Evolutionary conservation across 2,329 filamentous ascomycete species (phyloP), one percentile per base, ranked within the genome.

Genomic region (Neocucurbitaria cava): DNA sequence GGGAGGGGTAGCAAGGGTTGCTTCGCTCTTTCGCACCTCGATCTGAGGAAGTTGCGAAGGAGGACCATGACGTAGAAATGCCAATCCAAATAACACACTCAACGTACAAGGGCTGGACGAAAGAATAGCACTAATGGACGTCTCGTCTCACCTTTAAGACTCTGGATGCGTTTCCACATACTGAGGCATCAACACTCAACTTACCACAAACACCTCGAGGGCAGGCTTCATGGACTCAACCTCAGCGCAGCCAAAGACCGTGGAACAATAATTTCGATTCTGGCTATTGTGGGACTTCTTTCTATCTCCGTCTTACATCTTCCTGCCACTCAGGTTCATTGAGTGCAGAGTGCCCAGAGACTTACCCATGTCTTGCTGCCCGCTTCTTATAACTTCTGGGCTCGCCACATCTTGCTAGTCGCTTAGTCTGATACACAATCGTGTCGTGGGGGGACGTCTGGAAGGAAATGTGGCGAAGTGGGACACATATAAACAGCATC

Each of bases 31-130:
- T 47, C 64, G 56, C 45, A 23, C 10, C 7, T 21, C 5, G 10
- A 41, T 15, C 9, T 28, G 42, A 58, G 63, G 61, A 59, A 66
- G 56, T 52, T 45, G 52, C 64, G 52, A 48, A 35, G 45, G 10
- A 33, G 33, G 18, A 20, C 20, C 18, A 41, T 46, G 39, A 49
- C 41, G 47, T n/a, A n/a, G 23, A 46, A n/a, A n/a, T n/a, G n/a
- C n/a, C n/a, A n/a, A n/a, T n/a, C n/a, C n/a, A n/a, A n/a, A n/a
- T n/a, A n/a, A 21, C 36, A 21, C n/a, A n/a, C 11, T 24, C 18
- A 9, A n/a, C 4, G 10, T 13, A n/a, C 3, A 40, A 11, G 38
- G 10, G 11, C n/a, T 13, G 21, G 36, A 26, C 24, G 4, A 39
- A 21, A 39, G 30, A 31, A 10, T 35, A 35, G 4, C 5, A 35